Conservation (phyloP, 805 yeast genomes). For the Kodamaea kakaduensis region DNA sequence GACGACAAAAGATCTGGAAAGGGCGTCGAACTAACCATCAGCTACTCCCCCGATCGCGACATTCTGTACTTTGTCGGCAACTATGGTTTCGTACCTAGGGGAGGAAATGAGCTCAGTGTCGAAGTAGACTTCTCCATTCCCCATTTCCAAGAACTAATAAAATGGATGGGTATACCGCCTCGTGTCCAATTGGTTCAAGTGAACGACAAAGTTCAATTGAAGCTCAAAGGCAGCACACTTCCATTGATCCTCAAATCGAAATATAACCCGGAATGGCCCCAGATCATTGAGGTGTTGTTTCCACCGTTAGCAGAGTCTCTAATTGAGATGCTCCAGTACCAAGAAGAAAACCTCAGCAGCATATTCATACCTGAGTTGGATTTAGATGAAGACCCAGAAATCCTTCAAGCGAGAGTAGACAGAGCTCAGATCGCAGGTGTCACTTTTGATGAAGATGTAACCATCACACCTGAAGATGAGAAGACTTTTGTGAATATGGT, state of each 20-base stretch:
- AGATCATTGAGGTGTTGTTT: constrained; percentile 17
- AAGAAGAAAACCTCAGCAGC: constrained; percentile 15
- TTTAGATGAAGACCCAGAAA: no score
- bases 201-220: constrained; percentile 13
- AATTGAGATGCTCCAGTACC: constrained; percentile 20
- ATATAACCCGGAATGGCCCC: constrained; percentile 18
- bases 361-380: no score
- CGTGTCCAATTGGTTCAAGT: constrained; percentile 19
- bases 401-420: no score
- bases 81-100: constrained; percentile 31
- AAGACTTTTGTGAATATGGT: no score
- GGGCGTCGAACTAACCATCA: constrained; percentile 21
- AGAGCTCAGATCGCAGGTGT: no score
- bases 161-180: constrained; percentile 30
- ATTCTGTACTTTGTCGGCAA: constrained; percentile 23
- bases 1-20: no score
- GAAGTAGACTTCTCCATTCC: constrained; percentile 5
- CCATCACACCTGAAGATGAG: no score
- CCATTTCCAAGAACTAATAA: constrained; percentile 15
- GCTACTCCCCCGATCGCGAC: constrained; percentile 22
- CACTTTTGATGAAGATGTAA: no score
- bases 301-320: constrained; percentile 25
- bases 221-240: constrained; percentile 16
- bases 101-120: constrained; percentile 15
- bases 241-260: constrained; percentile 16